Evolutionary conservation across 805 yeast species (phyloP).

Genomic region (Metschnikowia noctiluminum): DNA sequence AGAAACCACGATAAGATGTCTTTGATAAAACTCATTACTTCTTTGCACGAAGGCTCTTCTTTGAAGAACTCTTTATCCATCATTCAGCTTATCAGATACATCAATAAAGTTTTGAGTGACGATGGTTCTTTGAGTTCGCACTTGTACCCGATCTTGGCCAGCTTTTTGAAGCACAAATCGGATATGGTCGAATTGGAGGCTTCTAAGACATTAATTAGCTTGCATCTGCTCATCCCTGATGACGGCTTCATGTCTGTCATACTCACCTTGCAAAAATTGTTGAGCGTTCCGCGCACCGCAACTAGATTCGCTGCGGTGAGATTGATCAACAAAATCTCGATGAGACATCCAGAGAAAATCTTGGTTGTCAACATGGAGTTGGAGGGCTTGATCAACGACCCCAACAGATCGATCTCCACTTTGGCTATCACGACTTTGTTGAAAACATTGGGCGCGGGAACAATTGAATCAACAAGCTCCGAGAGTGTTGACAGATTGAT

Average conservation of each 20-base stretch:
- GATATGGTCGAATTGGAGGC: conserved; percentile 94
- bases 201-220: conserved; percentile 63
- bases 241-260: conserved; percentile 72
- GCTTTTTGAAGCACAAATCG: conserved; percentile 73
- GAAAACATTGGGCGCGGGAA: conserved; percentile 84
- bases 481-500: conserved; percentile 84
- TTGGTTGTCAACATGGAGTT: conserved; percentile 80
- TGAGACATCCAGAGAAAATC: conserved; percentile 74
- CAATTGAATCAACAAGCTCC: conserved; percentile 35
- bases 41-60: conserved; percentile 56
- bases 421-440: conserved; percentile 94
- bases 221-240: conserved; percentile 52
- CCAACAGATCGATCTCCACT: conserved; percentile 90
- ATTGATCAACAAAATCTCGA: conserved; percentile 79
- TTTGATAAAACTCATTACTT: conserved; percentile 81
- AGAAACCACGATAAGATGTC: conserved; percentile 94
- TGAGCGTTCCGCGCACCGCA: conserved; percentile 85
- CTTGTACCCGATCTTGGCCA: conserved; percentile 61
- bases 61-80: conserved; percentile 81
- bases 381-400: conserved; percentile 81
- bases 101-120: conserved; percentile 66
- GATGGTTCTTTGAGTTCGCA: conserved; percentile 61
- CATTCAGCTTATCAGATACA: conserved; percentile 79
- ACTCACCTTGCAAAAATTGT: conserved; percentile 65
- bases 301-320: conserved; percentile 93